Evolutionary conservation across 1,139 yeast species (phyloP), one percentile per base, ranked within the genome.

Genomic region (Trichomonascaceae sp.): DNA sequence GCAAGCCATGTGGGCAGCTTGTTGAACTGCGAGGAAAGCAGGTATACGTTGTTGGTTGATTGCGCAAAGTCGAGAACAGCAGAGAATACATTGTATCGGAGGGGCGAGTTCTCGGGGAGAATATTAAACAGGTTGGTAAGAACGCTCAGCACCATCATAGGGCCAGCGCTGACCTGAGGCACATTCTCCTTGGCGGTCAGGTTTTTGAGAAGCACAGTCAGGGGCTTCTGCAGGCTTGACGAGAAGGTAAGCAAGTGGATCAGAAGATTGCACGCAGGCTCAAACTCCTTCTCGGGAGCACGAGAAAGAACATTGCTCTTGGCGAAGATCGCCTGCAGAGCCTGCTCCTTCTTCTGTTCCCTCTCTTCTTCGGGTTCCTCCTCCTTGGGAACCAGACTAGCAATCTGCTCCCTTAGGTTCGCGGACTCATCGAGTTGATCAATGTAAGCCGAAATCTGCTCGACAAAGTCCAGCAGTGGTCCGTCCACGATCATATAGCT

Each of bases 81-180:
- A 37, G 33, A 32, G 43, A 64, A 56, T 4, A 62, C 61, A 16
- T 42, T 43, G 29, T 50, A 46, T 33, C 61, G 50, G 26, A 47
- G 41, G 8, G 54, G 45, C 25, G 60, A 52, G 26, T 42, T 37
- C 13, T 45, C 40, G 15, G 59, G 53, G 27, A 63, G 45, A 23
- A 60, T 51, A 46, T 63, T 64, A 54, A 64, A 64, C 28, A 62
- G 48, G 41, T 60, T 61, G 32, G 62, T 50, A 31, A 62, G 44
- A 13, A 62, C 59, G 3, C 60, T 52, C 34, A 60, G 45, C 15
- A 50, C 49, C 30, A 56, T 52, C 32, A 51, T 43, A 29, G 59
- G 47, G 34, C 51, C 56, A 30, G 50, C 50, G 27, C 50, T 32
- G 27, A 43, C 42, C 17, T 50, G 35, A 17, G 48, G 43, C 17